These are phyloP conservation scores for Saccharomycopsis oosterbeekiorum DNA, from an alignment of 805 yeast genomes.

Conservation along the genomic window DNA sequence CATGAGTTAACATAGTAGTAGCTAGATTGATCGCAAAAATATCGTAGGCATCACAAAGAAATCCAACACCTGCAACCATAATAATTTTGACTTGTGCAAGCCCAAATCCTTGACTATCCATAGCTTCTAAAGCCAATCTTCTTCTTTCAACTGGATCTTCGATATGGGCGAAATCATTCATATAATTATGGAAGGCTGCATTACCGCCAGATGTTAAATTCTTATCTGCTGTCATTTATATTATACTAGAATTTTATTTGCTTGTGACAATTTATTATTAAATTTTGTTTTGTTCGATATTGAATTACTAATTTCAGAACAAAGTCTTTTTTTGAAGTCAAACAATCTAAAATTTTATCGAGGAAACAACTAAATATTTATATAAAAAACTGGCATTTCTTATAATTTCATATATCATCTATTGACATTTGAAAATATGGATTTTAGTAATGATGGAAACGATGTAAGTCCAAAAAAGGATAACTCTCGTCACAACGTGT, in stretches of 20 bases:
- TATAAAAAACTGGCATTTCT: background rate
- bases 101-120: conserved; percentile 69
- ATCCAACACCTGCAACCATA: conserved; percentile 86
- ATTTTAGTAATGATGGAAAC: background rate
- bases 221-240: background rate
- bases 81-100: conserved; percentile 80
- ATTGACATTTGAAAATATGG: background rate
- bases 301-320: background rate
- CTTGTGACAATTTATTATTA: background rate
- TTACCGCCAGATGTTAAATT: conserved; percentile 49
- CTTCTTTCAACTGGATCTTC: conserved; percentile 83
- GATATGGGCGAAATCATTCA: conserved; percentile 71
- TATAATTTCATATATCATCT: background rate
- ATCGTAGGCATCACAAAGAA: conserved; percentile 87
- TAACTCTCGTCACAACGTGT: background rate
- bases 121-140: conserved; percentile 74
- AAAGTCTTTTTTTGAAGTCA: no score
- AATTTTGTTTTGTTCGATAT: background rate
- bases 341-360: background rate
- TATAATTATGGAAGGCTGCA: conserved; percentile 75
- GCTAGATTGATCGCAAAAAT: conserved; percentile 84
- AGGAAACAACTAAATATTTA: background rate
- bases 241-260: background rate
- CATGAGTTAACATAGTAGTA: conserved; percentile 67
- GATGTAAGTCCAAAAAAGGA: background rate